These are phyloP conservation scores for Lactifluus volemus DNA, from an alignment of 768 basidiomycete genomes.

Conservation along the genomic window DNA sequence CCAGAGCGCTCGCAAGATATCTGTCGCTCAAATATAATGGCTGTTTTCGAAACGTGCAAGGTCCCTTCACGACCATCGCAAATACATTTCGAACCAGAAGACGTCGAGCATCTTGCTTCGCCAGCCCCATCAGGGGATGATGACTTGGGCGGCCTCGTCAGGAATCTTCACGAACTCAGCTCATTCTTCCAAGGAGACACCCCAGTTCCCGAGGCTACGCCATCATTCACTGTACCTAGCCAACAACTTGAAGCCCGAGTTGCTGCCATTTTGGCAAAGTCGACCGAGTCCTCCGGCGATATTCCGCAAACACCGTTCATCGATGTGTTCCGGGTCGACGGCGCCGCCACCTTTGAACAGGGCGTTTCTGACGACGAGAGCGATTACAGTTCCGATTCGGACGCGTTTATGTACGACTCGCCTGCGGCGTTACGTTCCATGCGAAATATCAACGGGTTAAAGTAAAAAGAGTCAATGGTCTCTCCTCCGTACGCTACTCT, in stretches of 20 bases:
- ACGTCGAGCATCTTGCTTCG: constrained; percentile 32
- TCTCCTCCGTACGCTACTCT: not conserved
- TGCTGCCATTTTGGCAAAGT: constrained; percentile 75
- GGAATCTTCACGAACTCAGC: constrained; percentile 67
- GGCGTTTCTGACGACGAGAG: constrained; percentile 25
- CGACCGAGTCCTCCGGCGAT: constrained; percentile 47
- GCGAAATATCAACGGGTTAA: constrained; percentile 1
- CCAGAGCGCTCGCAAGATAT: constrained; percentile 48
- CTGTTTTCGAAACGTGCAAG: constrained; percentile 80
- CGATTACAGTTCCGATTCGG: constrained; percentile 27
- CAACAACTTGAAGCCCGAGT: constrained; percentile 67
- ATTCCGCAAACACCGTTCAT: constrained; percentile 72
- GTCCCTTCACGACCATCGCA: constrained; percentile 59
- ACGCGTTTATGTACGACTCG: constrained; percentile 31
- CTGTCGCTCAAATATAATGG: constrained; percentile 72
- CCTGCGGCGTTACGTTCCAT: constrained; percentile 13
- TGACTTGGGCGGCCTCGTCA: constrained; percentile 70
- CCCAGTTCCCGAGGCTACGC: not conserved
- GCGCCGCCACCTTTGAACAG: constrained; percentile 18
- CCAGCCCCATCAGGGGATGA: constrained; percentile 39
- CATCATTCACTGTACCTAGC: constrained; percentile 37
- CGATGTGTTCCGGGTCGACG: constrained; percentile 60
- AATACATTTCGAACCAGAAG: constrained; percentile 62
- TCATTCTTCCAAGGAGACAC: constrained; percentile 56
- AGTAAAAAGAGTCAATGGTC: not conserved